Evolutionary conservation across 2,329 filamentous ascomycete genomes (phyloP).

Genomic region (Torrubiellomyces zombiae): DNA sequence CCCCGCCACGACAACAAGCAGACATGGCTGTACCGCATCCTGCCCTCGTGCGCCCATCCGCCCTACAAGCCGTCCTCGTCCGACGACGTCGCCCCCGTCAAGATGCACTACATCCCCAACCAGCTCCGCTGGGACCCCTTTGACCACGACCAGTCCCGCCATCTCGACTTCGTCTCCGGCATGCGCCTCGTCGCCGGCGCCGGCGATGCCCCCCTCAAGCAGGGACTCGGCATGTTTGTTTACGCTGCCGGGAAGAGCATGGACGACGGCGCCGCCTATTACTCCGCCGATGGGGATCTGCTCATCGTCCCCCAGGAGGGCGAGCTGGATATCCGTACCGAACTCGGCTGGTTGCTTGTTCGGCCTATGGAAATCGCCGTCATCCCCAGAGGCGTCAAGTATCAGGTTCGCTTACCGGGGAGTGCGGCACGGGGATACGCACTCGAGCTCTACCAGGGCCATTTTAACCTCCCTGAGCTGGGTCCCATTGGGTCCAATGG

Average conservation of each 20-base stretch:
- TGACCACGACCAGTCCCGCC: constrained; percentile 43
- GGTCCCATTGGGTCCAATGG: constrained; percentile 60
- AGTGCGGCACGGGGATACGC: constrained; percentile 56
- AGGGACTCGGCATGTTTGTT: constrained; percentile 63
- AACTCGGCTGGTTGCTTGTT: constrained; percentile 59
- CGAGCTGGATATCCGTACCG: constrained; percentile 58
- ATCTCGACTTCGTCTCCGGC: constrained; percentile 34
- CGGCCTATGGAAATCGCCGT: constrained; percentile 64
- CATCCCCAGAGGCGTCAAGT: constrained; percentile 58
- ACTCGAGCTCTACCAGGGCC: constrained; percentile 56
- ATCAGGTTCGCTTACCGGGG: constrained; percentile 48
- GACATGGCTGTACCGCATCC: constrained; percentile 55
- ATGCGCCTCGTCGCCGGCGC: constrained; percentile 61
- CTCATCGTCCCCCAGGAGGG: constrained; percentile 63
- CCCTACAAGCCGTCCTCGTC: constrained; percentile 35
- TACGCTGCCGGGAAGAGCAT: constrained; percentile 69
- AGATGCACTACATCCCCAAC: constrained; percentile 39
- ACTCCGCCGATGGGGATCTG: constrained; percentile 69
- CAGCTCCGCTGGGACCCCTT: constrained; percentile 75
- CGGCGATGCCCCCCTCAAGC: constrained; percentile 64
- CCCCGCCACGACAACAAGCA: constrained; percentile 53
- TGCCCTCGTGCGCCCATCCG: constrained; percentile 45
- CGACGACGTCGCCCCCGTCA: constrained; percentile 8
- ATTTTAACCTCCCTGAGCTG: constrained; percentile 55
- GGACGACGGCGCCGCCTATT: constrained; percentile 59